Evolutionary conservation across 192 early-diverging fungal genomes (phyloP).

Genomic region (Chytriomyces confervae): DNA sequence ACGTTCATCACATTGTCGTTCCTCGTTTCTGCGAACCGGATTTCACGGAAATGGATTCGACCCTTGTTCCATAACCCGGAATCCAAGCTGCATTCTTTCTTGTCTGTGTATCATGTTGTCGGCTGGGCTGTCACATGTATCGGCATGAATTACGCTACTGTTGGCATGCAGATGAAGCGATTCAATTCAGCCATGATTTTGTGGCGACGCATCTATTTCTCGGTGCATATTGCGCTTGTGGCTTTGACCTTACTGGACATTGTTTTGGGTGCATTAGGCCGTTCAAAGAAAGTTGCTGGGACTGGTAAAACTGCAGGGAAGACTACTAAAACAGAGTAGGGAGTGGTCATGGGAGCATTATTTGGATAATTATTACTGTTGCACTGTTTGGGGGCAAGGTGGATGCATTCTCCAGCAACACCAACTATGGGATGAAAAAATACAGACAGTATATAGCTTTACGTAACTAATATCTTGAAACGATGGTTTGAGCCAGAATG

Average conservation of each 20-base stretch:
- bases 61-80: slow-evolving; percentile 54
- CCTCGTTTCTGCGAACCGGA: slow-evolving; percentile 59
- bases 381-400: too few relatives aligned
- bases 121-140: slow-evolving; percentile 19
- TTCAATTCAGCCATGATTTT: slow-evolving; percentile 20
- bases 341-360: too few relatives aligned
- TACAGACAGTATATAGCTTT: too few relatives aligned
- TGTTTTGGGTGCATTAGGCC: background rate
- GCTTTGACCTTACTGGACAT: slow-evolving; percentile 2
- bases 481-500: too few relatives aligned
- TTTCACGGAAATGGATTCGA: slow-evolving; percentile 65
- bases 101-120: slow-evolving; percentile 25
- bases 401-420: too few relatives aligned
- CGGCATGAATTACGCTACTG: slow-evolving; percentile 9
- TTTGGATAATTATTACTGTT: too few relatives aligned
- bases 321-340: too few relatives aligned
- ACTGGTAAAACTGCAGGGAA: too few relatives aligned
- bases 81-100: background rate
- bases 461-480: too few relatives aligned
- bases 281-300: too few relatives aligned
- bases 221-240: slow-evolving; percentile 18
- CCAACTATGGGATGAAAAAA: too few relatives aligned
- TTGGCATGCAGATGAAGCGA: slow-evolving; percentile 14
- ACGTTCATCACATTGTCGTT: slow-evolving; percentile 59
- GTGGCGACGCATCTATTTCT: slow-evolving; percentile 22